A percentile compares a stretch with the other conserved stretches of the same genome.
These are phyloP conservation scores for Colletotrichum paranaense DNA, from an alignment of 2,329 filamentous ascomycete species.

Conservation along the genomic window DNA sequence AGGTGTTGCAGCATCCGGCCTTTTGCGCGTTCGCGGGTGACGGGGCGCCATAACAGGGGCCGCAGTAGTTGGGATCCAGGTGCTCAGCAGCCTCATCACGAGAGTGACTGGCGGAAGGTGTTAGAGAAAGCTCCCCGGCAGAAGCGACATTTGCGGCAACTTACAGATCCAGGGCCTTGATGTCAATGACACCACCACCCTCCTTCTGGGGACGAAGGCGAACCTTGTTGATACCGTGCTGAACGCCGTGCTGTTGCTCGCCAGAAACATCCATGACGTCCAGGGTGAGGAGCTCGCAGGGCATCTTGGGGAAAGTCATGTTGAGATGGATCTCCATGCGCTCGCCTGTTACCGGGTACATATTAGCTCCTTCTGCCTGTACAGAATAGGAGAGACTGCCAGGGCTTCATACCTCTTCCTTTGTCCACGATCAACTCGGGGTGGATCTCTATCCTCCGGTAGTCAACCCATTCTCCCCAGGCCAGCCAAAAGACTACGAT, in stretches of 20 bases:
- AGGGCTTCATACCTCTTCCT: conserved; percentile 76
- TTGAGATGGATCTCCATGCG: conserved; percentile 99
- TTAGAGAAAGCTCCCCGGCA: conserved; percentile 8
- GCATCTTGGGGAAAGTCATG: conserved; percentile 92
- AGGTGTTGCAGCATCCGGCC: conserved; percentile 94
- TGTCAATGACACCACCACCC: conserved; percentile 81
- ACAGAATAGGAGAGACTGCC: neutral
- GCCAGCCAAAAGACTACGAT: conserved; percentile 88
- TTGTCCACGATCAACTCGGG: conserved; percentile 97
- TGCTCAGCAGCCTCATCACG: conserved; percentile 78
- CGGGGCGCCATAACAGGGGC: conserved; percentile 88
- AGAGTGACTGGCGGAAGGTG: conserved; percentile 63
- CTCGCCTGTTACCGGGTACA: conserved; percentile 71
- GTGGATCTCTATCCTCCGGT: conserved; percentile 84
- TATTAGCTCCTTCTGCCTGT: conserved; percentile 38
- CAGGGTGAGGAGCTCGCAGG: conserved; percentile 94
- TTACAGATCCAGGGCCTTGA: conserved; percentile 75
- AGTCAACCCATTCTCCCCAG: conserved; percentile 97
- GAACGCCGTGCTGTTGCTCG: conserved; percentile 93
- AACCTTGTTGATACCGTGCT: conserved; percentile 93
- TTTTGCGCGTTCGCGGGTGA: conserved; percentile 79
- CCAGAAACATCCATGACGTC: conserved; percentile 99
- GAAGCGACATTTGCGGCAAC: conserved; percentile 44
- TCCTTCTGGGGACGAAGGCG: conserved; percentile 78
- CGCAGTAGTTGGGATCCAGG: conserved; percentile 92